Percentiles rank a stretch among this genome's conserved stretches.
phyloP scores from a whole-genome alignment of 768 basidiomycete species.

The Plicaturopsis crispa region DNA sequence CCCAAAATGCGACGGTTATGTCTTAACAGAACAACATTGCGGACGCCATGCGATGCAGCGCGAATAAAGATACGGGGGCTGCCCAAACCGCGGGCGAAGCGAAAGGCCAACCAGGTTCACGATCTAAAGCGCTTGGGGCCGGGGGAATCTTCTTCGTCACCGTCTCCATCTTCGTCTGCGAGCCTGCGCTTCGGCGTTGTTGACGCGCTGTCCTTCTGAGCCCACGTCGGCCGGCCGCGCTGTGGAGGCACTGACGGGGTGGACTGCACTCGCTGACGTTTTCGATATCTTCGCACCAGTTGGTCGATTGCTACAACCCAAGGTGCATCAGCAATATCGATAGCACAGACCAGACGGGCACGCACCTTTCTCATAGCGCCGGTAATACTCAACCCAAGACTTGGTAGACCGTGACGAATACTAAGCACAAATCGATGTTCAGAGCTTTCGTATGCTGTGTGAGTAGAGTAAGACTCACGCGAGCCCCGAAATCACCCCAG shows the following conservation, averaged over 20 bases:
- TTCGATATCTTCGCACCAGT: slow-evolving; percentile 18
- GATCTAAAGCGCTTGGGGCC: too few species aligned
- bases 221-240: slow-evolving; percentile 16
- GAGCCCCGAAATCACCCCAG: slow-evolving; percentile 48
- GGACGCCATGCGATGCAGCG: too few species aligned
- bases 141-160: too few species aligned
- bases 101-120: too few species aligned
- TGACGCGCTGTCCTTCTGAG: too few species aligned
- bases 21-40: too few species aligned
- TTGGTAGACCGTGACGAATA: slow-evolving; percentile 45
- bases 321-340: slow-evolving; percentile 20
- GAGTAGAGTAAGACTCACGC: slow-evolving; percentile 26
- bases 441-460: background rate
- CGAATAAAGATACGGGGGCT: too few species aligned
- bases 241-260: slow-evolving; percentile 7
- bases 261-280: slow-evolving; percentile 5
- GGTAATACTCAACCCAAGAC: slow-evolving; percentile 57
- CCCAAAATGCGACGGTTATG: too few species aligned
- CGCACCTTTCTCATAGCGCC: slow-evolving; percentile 42
- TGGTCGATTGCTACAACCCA: slow-evolving; percentile 14
- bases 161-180: too few species aligned
- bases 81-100: too few species aligned
- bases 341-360: slow-evolving; percentile 2
- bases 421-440: slow-evolving; percentile 21
- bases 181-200: too few species aligned